These are phyloP conservation scores for Coniochaeta hoffmannii DNA, from an alignment of 2,329 filamentous ascomycete species.

Conservation along the genomic window DNA sequence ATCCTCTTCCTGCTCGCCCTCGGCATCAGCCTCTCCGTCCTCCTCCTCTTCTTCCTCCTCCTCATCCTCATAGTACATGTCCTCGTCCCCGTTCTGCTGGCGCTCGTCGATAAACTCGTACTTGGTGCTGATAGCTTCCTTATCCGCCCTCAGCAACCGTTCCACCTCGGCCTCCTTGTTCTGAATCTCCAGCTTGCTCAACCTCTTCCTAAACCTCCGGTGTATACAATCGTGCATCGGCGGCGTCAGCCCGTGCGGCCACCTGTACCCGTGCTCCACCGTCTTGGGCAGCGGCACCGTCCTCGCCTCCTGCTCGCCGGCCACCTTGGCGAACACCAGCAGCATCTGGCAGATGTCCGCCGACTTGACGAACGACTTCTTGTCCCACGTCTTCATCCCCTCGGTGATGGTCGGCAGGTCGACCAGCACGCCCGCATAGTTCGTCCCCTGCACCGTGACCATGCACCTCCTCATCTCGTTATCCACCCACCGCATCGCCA, in stretches of 20 bases:
- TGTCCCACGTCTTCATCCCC: slow-evolving; percentile 90
- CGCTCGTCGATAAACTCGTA: slow-evolving; percentile 59
- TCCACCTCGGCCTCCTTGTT: slow-evolving; percentile 77
- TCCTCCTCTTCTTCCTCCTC: slow-evolving; percentile 38
- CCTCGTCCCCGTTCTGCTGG: slow-evolving; percentile 20
- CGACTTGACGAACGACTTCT: slow-evolving; percentile 79
- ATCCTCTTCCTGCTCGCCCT: slow-evolving; percentile 23
- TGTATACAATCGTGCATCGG: slow-evolving; percentile 82
- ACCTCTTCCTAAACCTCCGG: slow-evolving; percentile 73
- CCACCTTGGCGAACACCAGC: slow-evolving; percentile 63
- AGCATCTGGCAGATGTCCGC: slow-evolving; percentile 88
- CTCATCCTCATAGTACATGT: slow-evolving; percentile 32
- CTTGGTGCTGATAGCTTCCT: slow-evolving; percentile 48
- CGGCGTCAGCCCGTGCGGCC: slow-evolving; percentile 80
- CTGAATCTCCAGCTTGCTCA: slow-evolving; percentile 77
- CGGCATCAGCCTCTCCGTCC: slow-evolving; percentile 26
- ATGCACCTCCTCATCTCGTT: slow-evolving; percentile 62
- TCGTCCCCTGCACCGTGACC: slow-evolving; percentile 59
- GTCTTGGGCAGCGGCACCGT: slow-evolving; percentile 63
- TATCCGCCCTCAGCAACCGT: slow-evolving; percentile 63
- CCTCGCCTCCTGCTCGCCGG: slow-evolving; percentile 58
- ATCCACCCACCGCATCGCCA: slow-evolving; percentile 74
- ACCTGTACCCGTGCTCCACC: slow-evolving; percentile 62
- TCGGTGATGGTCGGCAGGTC: slow-evolving; percentile 84
- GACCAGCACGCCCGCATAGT: slow-evolving; percentile 72